Percentiles rank a stretch among this genome's conserved stretches.
Conservation (phyloP, 352 stramenopile genomes). For the Phytophthora pseudosyringae region DNA sequence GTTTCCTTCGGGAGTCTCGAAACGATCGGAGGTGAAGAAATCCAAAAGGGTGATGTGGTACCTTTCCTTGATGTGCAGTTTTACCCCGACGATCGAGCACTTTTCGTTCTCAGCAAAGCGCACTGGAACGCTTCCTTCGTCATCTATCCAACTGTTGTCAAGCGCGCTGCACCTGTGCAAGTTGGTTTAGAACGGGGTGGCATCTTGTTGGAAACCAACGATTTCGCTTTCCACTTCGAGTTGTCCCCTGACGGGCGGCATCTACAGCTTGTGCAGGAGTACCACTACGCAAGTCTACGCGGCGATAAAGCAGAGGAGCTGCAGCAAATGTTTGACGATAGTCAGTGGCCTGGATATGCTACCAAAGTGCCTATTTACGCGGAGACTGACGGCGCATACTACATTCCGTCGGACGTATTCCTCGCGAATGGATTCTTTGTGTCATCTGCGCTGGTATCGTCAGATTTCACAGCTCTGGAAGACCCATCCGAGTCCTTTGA, state of each 20-base stretch:
- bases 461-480: constrained; percentile 29
- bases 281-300: constrained; percentile 50
- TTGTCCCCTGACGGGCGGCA: constrained; percentile 33
- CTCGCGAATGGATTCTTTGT: constrained; percentile 83
- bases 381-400: constrained; percentile 65
- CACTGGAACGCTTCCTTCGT: constrained; percentile 74
- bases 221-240: constrained; percentile 81
- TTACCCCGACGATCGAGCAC: constrained; percentile 25
- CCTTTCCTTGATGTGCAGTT: constrained; percentile 59
- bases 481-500: constrained; percentile 60
- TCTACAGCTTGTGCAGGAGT: constrained; percentile 66
- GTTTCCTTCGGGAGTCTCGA: constrained; percentile 29
- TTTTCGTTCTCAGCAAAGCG: constrained; percentile 65
- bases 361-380: constrained; percentile 59
- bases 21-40: constrained; percentile 33
- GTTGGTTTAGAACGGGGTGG: constrained; percentile 53
- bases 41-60: constrained; percentile 14
- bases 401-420: constrained; percentile 60
- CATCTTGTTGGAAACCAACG: constrained; percentile 60
- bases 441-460: constrained; percentile 43
- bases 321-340: constrained; percentile 61
- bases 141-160: constrained; percentile 73
- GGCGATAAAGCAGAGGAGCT: constrained; percentile 52
- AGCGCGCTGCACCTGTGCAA: constrained; percentile 52
- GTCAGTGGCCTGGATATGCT: constrained; percentile 69